Percentiles rank a stretch among this genome's conserved stretches.
phyloP scores from a whole-genome alignment of 2,329 filamentous ascomycete species.

The Diaporthe helianthi region DNA sequence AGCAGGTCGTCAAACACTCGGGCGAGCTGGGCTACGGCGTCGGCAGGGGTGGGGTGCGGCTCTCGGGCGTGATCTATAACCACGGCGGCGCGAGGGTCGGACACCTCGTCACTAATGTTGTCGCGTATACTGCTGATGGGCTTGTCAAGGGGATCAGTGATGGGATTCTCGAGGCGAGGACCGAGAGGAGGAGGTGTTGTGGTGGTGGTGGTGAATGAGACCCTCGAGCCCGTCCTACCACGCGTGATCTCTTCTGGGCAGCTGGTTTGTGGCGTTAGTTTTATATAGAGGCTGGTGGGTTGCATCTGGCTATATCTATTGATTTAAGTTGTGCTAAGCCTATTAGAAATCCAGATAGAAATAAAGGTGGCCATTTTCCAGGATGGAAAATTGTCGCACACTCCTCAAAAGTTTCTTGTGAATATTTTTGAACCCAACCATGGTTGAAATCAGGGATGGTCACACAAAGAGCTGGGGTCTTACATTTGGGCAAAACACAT shows the following conservation, averaged over 20 bases:
- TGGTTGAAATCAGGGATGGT: too few species aligned
- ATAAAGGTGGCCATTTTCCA: not conserved
- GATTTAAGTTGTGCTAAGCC: not conserved
- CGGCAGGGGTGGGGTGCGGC: constrained; percentile 56
- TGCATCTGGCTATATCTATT: not conserved
- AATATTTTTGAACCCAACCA: too few species aligned
- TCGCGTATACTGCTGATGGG: constrained; percentile 68
- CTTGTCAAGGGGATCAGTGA: constrained; percentile 49
- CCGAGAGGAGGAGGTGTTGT: constrained; percentile 46
- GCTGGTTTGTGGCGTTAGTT: not conserved
- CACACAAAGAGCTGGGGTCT: too few species aligned
- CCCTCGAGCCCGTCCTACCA: not conserved
- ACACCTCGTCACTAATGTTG: constrained; percentile 60
- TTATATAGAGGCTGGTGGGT: not conserved
- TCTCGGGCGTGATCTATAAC: constrained; percentile 62
- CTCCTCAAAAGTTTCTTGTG: too few species aligned
- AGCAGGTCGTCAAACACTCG: constrained; percentile 60
- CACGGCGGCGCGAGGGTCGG: constrained; percentile 72
- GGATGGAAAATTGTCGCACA: not conserved
- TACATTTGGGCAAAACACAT: too few species aligned
- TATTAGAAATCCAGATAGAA: not conserved
- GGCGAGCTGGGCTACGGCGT: constrained; percentile 60
- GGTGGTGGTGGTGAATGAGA: not conserved
- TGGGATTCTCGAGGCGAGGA: constrained; percentile 61
- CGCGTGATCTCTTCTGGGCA: not conserved